A percentile compares a stretch with the other conserved stretches of the same genome.
Conservation (phyloP, 1,284 basidiomycete species). For the Somion occarium region DNA sequence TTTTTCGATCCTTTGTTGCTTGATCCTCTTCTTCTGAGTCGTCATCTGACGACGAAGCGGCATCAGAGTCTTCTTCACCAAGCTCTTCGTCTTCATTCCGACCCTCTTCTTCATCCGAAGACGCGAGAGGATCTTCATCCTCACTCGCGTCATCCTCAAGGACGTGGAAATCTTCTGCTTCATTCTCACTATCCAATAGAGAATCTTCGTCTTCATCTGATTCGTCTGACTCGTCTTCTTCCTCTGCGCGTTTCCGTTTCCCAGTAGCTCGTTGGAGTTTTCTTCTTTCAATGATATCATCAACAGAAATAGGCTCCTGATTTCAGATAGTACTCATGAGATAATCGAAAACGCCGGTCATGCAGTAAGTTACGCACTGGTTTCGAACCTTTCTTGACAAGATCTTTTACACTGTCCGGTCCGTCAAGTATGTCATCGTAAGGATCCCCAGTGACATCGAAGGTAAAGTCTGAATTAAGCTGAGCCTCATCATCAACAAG, state of each 20-base stretch:
- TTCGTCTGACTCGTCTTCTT: conserved; percentile 25
- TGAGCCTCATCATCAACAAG: conserved; percentile 47
- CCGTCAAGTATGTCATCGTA: conserved; percentile 49
- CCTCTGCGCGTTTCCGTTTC: conserved; percentile 55
- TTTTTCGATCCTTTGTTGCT: conserved; percentile 74
- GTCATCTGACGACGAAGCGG: conserved; percentile 33
- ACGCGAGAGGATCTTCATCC: conserved; percentile 42
- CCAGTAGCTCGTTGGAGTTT: conserved; percentile 37
- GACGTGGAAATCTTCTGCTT: conserved; percentile 29
- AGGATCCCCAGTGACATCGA: conserved; percentile 74
- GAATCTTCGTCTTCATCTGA: conserved; percentile 32
- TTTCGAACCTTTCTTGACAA: conserved; percentile 59
- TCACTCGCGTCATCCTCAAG: conserved; percentile 29
- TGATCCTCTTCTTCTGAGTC: conserved; percentile 66
- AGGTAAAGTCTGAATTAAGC: conserved; percentile 78
- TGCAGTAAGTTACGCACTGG: conserved; percentile 44
- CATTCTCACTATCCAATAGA: conserved; percentile 30
- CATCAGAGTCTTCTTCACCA: conserved; percentile 33
- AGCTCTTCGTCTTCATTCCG: conserved; percentile 39
- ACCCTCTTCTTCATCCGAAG: conserved; percentile 39
- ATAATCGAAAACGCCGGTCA: conserved; percentile 10
- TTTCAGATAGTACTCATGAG: conserved; percentile 23
- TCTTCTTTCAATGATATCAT: conserved; percentile 84
- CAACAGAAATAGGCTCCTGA: conserved; percentile 75
- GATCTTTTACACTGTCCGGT: conserved; percentile 38